Conservation (phyloP, 345 rosid genomes). For the Melaleuca alternifolia region DNA sequence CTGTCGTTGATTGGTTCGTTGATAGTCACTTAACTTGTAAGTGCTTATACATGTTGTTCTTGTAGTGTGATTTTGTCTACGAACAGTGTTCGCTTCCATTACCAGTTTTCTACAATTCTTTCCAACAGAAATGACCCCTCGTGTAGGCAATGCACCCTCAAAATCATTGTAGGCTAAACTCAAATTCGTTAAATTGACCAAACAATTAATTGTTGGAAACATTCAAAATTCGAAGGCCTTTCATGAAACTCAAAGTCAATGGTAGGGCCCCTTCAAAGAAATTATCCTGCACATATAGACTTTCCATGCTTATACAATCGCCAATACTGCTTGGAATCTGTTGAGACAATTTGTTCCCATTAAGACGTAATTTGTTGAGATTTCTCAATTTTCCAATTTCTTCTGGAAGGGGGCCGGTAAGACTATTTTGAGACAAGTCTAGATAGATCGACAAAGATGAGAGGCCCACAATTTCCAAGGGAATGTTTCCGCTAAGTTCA, state of each 20-base stretch:
- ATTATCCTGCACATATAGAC: fast-evolving
- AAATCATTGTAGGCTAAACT: neutral
- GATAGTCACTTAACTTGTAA: no score
- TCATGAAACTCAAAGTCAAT: neutral
- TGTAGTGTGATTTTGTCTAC: no score
- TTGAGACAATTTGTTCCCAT: neutral
- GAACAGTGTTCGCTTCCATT: no score
- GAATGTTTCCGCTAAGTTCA: neutral
- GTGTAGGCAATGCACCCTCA: neutral
- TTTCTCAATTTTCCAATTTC: neutral
- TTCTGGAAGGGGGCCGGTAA: fast-evolving
- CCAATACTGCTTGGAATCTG: neutral
- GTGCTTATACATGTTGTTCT: no score
- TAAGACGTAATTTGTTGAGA: fast-evolving
- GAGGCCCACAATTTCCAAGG: neutral
- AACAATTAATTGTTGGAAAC: neutral
- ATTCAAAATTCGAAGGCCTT: neutral
- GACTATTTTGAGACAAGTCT: neutral
- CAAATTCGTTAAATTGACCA: neutral
- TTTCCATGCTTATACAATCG: fast-evolving
- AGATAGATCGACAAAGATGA: neutral
- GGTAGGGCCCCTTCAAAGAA: neutral
- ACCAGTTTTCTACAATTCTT: no score
- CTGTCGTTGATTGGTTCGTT: no score
- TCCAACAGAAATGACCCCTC: no score